These are phyloP conservation scores for Lablab purpureus DNA, from an alignment of 306 rosid species.

Conservation along the genomic window DNA sequence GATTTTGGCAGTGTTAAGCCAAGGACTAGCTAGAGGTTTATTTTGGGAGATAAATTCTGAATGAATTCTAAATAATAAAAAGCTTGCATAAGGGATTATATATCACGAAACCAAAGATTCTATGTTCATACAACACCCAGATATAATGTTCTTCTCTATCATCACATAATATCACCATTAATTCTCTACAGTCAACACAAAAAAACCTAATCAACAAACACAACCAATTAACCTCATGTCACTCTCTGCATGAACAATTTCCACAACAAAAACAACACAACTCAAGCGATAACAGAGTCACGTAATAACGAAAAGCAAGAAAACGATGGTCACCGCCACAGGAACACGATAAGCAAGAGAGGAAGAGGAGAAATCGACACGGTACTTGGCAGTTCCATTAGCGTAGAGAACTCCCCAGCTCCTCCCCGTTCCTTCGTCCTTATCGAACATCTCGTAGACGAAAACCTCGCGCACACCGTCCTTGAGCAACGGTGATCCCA, in stretches of 20 bases:
- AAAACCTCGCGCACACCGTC: conserved; percentile 70
- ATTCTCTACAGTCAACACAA: no score
- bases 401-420: conserved; percentile 81
- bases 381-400: conserved; percentile 70
- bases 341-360: neutral
- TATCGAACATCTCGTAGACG: conserved; percentile 76
- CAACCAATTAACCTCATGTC: neutral
- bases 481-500: conserved; percentile 73
- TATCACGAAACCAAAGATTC: no score
- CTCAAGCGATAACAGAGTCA: neutral
- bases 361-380: conserved; percentile 61
- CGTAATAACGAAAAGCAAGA: neutral
- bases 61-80: neutral
- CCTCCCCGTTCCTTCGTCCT: conserved; percentile 48
- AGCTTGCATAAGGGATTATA: no score
- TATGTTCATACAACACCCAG: no score
- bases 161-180: no score
- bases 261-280: no score
- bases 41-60: neutral
- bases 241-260: neutral
- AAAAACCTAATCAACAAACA: neutral
- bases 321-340: neutral
- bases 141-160: no score
- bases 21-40: neutral
- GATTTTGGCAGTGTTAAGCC: neutral